Percentiles rank a stretch among this genome's conserved stretches.
Conservation (phyloP, 2,329 filamentous ascomycete species). For the Monosporascus sp. region DNA sequence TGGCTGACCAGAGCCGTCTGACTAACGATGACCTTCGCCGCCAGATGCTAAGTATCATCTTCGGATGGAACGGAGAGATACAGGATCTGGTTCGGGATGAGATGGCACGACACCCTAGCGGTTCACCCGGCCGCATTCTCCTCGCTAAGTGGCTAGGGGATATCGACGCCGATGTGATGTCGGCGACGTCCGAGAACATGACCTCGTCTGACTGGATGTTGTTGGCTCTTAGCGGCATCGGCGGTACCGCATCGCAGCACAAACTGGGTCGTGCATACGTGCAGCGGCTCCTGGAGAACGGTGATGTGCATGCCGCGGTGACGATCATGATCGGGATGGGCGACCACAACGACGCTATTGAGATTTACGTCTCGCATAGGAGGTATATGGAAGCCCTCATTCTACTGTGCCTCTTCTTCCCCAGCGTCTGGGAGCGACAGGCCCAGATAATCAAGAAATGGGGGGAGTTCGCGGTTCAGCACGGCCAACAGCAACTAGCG, state of each 20-base stretch:
- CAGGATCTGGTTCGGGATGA: constrained; percentile 81
- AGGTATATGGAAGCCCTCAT: constrained; percentile 91
- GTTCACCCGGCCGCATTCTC: constrained; percentile 74
- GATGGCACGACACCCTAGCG: constrained; percentile 64
- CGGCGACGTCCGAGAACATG: constrained; percentile 76
- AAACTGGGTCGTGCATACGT: constrained; percentile 89
- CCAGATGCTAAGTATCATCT: constrained; percentile 91
- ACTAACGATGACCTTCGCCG: constrained; percentile 75
- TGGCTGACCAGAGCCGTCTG: constrained; percentile 51
- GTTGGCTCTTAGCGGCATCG: constrained; percentile 83
- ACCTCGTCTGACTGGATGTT: constrained; percentile 97
- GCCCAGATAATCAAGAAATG: constrained; percentile 85
- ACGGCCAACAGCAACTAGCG: constrained; percentile 83
- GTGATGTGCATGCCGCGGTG: constrained; percentile 86
- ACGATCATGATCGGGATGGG: constrained; percentile 91
- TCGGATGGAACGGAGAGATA: constrained; percentile 88
- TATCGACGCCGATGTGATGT: constrained; percentile 74
- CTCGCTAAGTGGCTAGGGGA: constrained; percentile 92
- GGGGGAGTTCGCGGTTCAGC: constrained; percentile 86
- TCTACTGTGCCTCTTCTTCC: constrained; percentile 76
- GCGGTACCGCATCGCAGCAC: constrained; percentile 70
- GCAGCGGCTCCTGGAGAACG: constrained; percentile 80
- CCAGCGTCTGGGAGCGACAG: constrained; percentile 85
- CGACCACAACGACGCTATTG: constrained; percentile 89
- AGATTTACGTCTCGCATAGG: constrained; percentile 89